Evolutionary conservation across 2,329 filamentous ascomycete species (phyloP), one percentile per base, ranked within the genome.

Genomic region (Aspergillus pseudoglaucus): DNA sequence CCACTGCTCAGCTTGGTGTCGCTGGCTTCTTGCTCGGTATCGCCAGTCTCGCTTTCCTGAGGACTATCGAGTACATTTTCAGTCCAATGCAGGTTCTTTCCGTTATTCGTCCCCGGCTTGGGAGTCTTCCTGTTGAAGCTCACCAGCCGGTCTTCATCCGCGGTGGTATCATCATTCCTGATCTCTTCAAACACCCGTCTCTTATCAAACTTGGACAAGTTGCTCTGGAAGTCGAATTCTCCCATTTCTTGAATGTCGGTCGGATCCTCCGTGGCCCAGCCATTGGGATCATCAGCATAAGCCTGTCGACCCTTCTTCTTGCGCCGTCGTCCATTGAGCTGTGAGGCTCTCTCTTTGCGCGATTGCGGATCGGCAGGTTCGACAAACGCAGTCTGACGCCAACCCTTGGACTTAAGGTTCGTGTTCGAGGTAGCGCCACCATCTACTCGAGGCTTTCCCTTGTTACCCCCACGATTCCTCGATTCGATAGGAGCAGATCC

Each of bases 241-340:
- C 87, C 88, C 75, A 93, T 81, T 63, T 94, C 91, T 69, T 91
- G 88, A 18, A 93, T 88, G 63, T 97, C 93, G 0, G 89, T 96
- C 18, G 91, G 90, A 61, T 97, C 91, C 63, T 96, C 93, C 0
- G 91, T 96, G 3, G 88, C 90, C 90, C 91, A 97, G 3, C 89
- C 91, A 64, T 89, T 94, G 39, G 88, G 69, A 46, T 78, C 74
- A 48, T 81, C 77, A 7, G 58, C 80, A 51, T 75, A 71, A 30
- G 60, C 53, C 56, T 70, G 69, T 55, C 68, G 62, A 67, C 68
- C 60, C 52, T 66, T 64, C 52, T 70, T 73, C 48, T 71, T 73
- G 54, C 75, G 74, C 23, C 74, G 73, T 47, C 73, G 72, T 25
- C 57, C 54, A 49, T 58, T 61, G 42, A 47, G 50, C 39, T 53